Conservation (phyloP, 1,284 basidiomycete genomes). For the Leccinum solheimii region DNA sequence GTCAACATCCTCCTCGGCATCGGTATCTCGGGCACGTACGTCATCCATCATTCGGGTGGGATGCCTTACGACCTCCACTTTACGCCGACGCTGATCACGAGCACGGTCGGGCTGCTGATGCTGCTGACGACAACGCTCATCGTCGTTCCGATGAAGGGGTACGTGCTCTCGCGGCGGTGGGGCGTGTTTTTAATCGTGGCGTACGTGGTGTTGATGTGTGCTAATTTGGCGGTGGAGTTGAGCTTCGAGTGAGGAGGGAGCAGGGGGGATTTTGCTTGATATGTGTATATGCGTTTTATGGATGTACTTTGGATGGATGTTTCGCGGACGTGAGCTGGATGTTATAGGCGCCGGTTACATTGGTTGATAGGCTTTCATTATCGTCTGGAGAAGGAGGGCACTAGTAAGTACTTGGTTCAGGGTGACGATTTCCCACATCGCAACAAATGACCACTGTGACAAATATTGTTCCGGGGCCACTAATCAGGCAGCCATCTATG, state of each 20-base stretch:
- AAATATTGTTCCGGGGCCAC: too few relatives aligned
- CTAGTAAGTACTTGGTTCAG: too few relatives aligned
- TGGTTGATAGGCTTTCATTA: too few relatives aligned
- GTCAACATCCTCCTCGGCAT: constrained; percentile 93
- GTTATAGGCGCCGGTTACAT: neutral
- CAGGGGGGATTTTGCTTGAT: neutral
- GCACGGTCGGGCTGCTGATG: constrained; percentile 72
- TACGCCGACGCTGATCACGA: constrained; percentile 83
- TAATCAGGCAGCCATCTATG: too few relatives aligned
- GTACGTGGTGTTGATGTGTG: constrained; percentile 72
- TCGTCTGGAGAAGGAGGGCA: too few relatives aligned
- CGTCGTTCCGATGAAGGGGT: constrained; percentile 84
- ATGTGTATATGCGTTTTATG: neutral
- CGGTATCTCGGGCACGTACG: constrained; percentile 76
- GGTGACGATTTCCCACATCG: too few relatives aligned
- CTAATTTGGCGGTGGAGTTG: constrained; percentile 77
- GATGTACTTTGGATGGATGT: neutral
- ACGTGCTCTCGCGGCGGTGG: constrained; percentile 77
- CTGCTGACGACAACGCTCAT: constrained; percentile 79
- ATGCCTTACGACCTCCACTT: constrained; percentile 71
- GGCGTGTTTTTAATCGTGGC: constrained; percentile 75
- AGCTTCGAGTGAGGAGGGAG: constrained; percentile 12
- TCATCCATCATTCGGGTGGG: constrained; percentile 58
- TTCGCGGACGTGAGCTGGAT: neutral
- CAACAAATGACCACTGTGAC: too few relatives aligned